These are phyloP conservation scores for Capsicum chinense DNA, from an alignment of 257 asterid species.

Conservation along the genomic window DNA sequence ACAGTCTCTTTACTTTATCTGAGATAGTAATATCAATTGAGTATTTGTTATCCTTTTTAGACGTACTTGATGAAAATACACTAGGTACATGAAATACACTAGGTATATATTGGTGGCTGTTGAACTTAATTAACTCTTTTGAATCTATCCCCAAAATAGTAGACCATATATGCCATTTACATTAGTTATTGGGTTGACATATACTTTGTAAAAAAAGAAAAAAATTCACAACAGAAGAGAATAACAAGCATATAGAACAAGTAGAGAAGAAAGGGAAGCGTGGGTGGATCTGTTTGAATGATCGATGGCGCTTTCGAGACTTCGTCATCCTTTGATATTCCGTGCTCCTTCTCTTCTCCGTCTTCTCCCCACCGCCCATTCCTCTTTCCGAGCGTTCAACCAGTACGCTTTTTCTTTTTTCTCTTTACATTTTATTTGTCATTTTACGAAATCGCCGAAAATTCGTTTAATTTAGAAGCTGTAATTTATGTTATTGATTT, in stretches of 20 bases:
- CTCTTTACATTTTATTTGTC: background rate
- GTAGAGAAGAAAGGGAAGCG: slow-evolving; percentile 36
- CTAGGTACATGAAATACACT: too few species aligned
- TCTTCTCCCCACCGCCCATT: slow-evolving; percentile 45
- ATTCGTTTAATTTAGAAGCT: background rate
- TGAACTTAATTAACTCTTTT: too few species aligned
- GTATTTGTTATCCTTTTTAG: too few species aligned
- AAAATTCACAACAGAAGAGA: background rate
- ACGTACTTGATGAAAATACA: too few species aligned
- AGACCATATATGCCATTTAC: background rate
- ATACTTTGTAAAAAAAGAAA: background rate
- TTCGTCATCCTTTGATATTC: slow-evolving; percentile 76
- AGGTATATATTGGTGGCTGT: too few species aligned
- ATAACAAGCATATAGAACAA: slow-evolving; percentile 11
- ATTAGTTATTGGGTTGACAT: background rate
- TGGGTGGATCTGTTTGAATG: slow-evolving; percentile 38
- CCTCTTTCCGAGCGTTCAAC: slow-evolving; percentile 49
- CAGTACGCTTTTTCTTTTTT: slow-evolving; percentile 46
- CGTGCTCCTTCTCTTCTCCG: slow-evolving; percentile 74
- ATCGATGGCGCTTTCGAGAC: slow-evolving; percentile 94
- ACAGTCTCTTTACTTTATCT: too few species aligned
- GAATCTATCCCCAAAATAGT: background rate
- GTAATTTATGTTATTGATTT: background rate
- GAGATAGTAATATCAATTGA: too few species aligned
- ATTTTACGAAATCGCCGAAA: background rate